Evolutionary conservation across 179 eudicot species (phyloP).

Genomic region (Camellia oleifera): DNA sequence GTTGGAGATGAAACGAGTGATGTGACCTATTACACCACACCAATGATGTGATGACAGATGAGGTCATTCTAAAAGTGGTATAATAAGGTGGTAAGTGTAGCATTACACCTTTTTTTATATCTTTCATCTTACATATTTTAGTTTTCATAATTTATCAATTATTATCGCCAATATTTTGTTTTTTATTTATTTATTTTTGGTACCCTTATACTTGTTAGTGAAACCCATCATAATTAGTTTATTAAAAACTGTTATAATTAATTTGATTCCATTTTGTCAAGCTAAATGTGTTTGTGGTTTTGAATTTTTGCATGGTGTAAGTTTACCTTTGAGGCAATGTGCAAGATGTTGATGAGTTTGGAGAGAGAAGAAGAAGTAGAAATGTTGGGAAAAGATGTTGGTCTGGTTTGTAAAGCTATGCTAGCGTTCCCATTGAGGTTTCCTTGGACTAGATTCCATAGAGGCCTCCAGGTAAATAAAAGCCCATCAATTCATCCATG

Average conservation of each 20-base stretch:
- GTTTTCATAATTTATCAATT: too few relatives aligned
- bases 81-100: too few relatives aligned
- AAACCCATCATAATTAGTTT: neutral
- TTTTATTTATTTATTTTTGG: too few relatives aligned
- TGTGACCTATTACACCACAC: too few relatives aligned
- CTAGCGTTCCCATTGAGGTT: conserved; percentile 18
- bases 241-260: neutral
- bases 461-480: conserved; percentile 21
- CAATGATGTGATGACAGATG: too few relatives aligned
- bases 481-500: neutral
- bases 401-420: conserved; percentile 26
- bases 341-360: conserved; percentile 28
- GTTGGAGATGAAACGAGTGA: too few relatives aligned
- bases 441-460: conserved; percentile 26
- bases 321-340: conserved; percentile 24
- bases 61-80: too few relatives aligned
- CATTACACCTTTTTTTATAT: too few relatives aligned
- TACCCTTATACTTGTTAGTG: too few relatives aligned
- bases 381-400: conserved; percentile 19
- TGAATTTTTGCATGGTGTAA: neutral
- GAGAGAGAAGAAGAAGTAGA: conserved; percentile 21
- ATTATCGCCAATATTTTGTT: too few relatives aligned
- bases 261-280: neutral
- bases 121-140: too few relatives aligned
- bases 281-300: neutral